Conservation (phyloP, 2,329 filamentous ascomycete species). For the Xylariaceae sp. region DNA sequence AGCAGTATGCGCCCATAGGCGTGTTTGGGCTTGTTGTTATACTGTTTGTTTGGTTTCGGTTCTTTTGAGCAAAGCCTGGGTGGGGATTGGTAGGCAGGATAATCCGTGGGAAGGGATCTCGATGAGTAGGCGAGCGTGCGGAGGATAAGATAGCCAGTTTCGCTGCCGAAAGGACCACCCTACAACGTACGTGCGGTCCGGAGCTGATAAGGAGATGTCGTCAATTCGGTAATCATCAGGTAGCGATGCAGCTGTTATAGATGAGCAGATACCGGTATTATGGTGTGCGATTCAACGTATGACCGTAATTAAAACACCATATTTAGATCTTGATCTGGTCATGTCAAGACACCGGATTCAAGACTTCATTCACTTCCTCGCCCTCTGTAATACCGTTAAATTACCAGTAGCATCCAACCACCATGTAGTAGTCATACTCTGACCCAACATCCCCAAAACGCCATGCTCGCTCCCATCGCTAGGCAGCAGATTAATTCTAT, state of each 20-base stretch:
- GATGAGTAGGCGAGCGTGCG: too few relatives aligned
- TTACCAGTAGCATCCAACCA: not conserved
- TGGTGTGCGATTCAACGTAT: too few relatives aligned
- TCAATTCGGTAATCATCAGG: too few relatives aligned
- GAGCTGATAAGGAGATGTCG: too few relatives aligned
- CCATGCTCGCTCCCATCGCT: not conserved
- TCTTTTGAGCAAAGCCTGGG: conserved; percentile 61
- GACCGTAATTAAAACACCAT: too few relatives aligned
- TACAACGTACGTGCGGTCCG: too few relatives aligned
- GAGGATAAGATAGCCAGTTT: too few relatives aligned
- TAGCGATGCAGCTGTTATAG: too few relatives aligned
- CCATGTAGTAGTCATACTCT: conserved; percentile 10
- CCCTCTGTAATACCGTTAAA: not conserved
- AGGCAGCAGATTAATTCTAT: not conserved
- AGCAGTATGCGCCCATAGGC: conserved; percentile 93
- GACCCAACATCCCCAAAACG: conserved; percentile 4
- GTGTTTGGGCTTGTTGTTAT: conserved; percentile 78
- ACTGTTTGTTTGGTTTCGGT: conserved; percentile 87
- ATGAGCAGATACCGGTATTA: too few relatives aligned
- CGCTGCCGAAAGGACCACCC: too few relatives aligned
- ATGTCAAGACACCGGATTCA: not conserved
- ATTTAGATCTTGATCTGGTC: too few relatives aligned
- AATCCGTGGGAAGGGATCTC: not conserved
- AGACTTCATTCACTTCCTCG: not conserved
- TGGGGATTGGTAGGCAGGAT: not conserved